Base-by-base conservation (phyloP, 306 rosid species). In the Hippophae tibetana region DNA sequence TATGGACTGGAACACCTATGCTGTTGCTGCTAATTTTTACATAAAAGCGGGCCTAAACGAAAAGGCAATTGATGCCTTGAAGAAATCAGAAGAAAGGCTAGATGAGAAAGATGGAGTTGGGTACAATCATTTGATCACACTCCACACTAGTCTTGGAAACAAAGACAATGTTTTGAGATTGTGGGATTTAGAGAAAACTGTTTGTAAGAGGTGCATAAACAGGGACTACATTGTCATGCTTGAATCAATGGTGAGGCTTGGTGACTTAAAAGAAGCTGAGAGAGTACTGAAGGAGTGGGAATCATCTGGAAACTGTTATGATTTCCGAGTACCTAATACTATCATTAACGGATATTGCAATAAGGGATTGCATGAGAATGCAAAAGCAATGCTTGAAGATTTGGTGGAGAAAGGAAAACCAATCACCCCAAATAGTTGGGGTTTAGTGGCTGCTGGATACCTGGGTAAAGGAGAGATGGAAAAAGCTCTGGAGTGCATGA, bases 1-100 rank as follows among this genome's bases (percentile, higher is more conserved):
- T 60, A 76, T 81, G 95, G 98, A 85, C 41, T 90, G 95, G 96
- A 87, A 90, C 71, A 87, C 89, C 6, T 87, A 87, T 43, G 70
- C 96, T 5, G 87, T 83, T 0, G 83, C 66, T 48, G 96, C 95
- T 7, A 84, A 83, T 79, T 72, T 76, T 43, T 87, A 76, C 43
- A 66, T 80, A 56, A 87, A 87, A 76, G 81, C 76, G 8, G 82
- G 69, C 43, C 72, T 70, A 46, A 47, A 62, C 0, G 31, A 69
- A 18, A 70, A 87, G 73, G 96, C 93, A 0, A 47, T 72, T 64
- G 60, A 58, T 63, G 88, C 95, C 10, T 65, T 92, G 6, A 83
- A 54, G 71, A 92, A 76, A 66, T 38, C 82, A 13, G 96, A 87
- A 73, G 83, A 75, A 74, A 83, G 64, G 82, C 76, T 92, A 18